Evolutionary conservation across 2,329 filamentous ascomycete species (phyloP), one percentile per base, ranked within the genome.

Genomic region (Fusarium phyllophilum): DNA sequence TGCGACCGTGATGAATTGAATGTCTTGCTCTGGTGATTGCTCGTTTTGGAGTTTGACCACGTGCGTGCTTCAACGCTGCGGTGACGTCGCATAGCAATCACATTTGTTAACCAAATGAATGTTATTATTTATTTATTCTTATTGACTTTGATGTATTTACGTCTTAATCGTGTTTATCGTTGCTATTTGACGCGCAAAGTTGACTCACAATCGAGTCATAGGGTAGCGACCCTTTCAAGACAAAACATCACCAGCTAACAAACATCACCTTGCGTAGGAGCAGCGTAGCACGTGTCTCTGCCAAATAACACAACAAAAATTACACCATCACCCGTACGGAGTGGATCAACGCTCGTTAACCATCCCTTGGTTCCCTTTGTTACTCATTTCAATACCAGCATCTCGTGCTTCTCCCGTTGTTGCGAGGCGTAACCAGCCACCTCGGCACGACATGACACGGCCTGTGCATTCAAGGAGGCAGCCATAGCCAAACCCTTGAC

Each of bases 131-230:
- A n/a, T 38, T 38, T 12, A 17, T 13, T 38, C 4, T 2, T 0
- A 6, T 10, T 10, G 13, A 12, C n/a, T 54, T 3, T 7, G 3
- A 22, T 6, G 20, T 2, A 29, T n/a, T 36, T 22, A 14, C 4
- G 0, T 22, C 4, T 5, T 7, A 3, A 4, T 0, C 6, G 7
- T 29, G 7, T 12, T 17, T 38, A 13, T 22, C 3, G 34, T 26
- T n/a, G 34, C 10, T 29, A 38, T 29, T 22, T 11, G 20, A 4
- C 10, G 10, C 4, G 18, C 10, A 54, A 22, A 29, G 12, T 56
- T 42, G 52, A 31, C 36, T 31, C 22, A 31, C 22, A 6, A 22
- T 31, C 38, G 52, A 56, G 52, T 56, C 38, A 56, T 44, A 56
- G 38, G 26, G 38, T 33, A 33, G 38, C 8, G 52, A 33, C 22